A percentile compares a stretch with the other conserved stretches of the same genome.
These are phyloP conservation scores for Bimuria novae-zelandiae DNA, from an alignment of 2,329 filamentous ascomycete species.

Conservation along the genomic window DNA sequence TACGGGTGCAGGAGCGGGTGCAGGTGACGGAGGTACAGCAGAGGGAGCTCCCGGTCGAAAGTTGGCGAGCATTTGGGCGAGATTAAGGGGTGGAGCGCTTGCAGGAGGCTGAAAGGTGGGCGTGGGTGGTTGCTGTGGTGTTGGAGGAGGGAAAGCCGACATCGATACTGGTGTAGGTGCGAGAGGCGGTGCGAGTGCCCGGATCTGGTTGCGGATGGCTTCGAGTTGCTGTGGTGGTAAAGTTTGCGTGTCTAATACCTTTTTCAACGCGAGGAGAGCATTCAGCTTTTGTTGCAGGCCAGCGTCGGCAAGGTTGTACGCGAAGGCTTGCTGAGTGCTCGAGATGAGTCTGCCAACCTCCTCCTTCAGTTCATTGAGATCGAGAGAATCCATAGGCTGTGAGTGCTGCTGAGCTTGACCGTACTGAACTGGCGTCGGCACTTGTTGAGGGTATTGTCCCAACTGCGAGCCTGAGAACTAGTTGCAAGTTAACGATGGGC, in stretches of 20 bases:
- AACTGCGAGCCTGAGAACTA: slow-evolving; percentile 32
- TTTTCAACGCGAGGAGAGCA: slow-evolving; percentile 83
- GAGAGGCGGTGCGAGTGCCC: slow-evolving; percentile 70
- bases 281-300: slow-evolving; percentile 78
- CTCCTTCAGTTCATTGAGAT: slow-evolving; percentile 70
- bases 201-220: slow-evolving; percentile 83
- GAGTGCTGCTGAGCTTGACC: slow-evolving; percentile 38
- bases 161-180: slow-evolving; percentile 45
- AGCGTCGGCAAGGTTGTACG: slow-evolving; percentile 74
- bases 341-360: slow-evolving; percentile 81
- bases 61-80: slow-evolving; percentile 37
- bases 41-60: slow-evolving; percentile 28
- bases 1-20: slow-evolving; percentile 14
- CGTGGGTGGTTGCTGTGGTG: slow-evolving; percentile 33
- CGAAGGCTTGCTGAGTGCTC: slow-evolving; percentile 73
- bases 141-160: slow-evolving; percentile 38
- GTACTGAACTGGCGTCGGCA: slow-evolving; percentile 34
- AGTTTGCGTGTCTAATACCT: slow-evolving; percentile 75
- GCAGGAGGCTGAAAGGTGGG: slow-evolving; percentile 26
- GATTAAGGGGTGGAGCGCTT: slow-evolving; percentile 27
- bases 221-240: slow-evolving; percentile 81
- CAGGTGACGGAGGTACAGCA: slow-evolving; percentile 22
- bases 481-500: slow-evolving; percentile 14
- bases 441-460: slow-evolving; percentile 26
- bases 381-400: slow-evolving; percentile 35